These are phyloP conservation scores for Cadophora luteo-olivacea DNA, from an alignment of 2,329 filamentous ascomycete species.

Conservation along the genomic window DNA sequence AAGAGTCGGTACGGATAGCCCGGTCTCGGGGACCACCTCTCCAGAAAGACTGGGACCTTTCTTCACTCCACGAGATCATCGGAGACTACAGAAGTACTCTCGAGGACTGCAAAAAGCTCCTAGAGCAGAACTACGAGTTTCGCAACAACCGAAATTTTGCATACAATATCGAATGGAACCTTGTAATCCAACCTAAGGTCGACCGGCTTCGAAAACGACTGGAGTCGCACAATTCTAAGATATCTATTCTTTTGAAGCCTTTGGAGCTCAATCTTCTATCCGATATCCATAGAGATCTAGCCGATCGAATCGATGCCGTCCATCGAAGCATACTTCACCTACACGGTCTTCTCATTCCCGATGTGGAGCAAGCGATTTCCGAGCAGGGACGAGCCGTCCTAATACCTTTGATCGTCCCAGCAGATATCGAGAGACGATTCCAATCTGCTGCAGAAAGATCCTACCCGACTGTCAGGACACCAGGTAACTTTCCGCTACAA, in stretches of 20 bases:
- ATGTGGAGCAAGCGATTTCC: slow-evolving; percentile 28
- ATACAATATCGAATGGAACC: slow-evolving; percentile 31
- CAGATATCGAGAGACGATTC: slow-evolving; percentile 26
- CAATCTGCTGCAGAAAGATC: slow-evolving; percentile 21
- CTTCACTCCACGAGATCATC: slow-evolving; percentile 26
- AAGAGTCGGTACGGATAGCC: slow-evolving; percentile 21
- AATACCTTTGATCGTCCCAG: slow-evolving; percentile 19
- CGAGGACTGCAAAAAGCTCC: slow-evolving; percentile 25
- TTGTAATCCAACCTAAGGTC: slow-evolving; percentile 28
- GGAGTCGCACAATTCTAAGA: slow-evolving; percentile 31
- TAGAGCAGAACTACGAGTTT: slow-evolving; percentile 32
- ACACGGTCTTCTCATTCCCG: slow-evolving; percentile 27
- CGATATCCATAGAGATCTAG: slow-evolving; percentile 29
- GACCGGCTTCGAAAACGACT: slow-evolving; percentile 26
- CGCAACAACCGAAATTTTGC: slow-evolving; percentile 28
- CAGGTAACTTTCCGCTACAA: slow-evolving; percentile 26
- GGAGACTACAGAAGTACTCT: slow-evolving; percentile 28
- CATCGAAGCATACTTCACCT: slow-evolving; percentile 26
- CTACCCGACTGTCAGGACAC: slow-evolving; percentile 7
- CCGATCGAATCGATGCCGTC: slow-evolving; percentile 27
- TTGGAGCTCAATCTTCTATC: slow-evolving; percentile 30
- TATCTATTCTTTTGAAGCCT: slow-evolving; percentile 29
- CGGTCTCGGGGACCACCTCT: slow-evolving; percentile 11
- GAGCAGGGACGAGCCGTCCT: slow-evolving; percentile 20
- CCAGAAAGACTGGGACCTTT: slow-evolving; percentile 28